phyloP scores from a whole-genome alignment of 768 basidiomycete genomes.

The Porphyrellus cyaneotinctus region DNA sequence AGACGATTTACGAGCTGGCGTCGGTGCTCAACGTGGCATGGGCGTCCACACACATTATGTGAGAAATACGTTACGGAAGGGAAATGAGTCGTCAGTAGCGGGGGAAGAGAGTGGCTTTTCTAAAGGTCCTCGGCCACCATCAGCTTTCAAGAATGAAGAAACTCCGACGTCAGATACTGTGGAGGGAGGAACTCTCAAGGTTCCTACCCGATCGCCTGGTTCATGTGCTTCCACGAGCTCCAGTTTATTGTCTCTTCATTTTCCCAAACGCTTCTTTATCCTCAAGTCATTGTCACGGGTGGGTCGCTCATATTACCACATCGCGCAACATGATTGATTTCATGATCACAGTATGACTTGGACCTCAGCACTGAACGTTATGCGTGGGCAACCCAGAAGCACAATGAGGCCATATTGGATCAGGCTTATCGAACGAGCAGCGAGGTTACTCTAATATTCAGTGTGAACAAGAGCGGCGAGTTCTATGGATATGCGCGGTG shows the following conservation, averaged over 20 bases:
- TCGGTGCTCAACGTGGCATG: slow-evolving; percentile 84
- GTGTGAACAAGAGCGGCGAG: slow-evolving; percentile 91
- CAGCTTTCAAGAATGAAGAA: slow-evolving; percentile 40
- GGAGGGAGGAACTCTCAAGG: slow-evolving; percentile 1
- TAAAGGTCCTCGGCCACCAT: slow-evolving; percentile 9
- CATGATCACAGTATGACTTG: slow-evolving; percentile 57
- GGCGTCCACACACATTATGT: slow-evolving; percentile 84
- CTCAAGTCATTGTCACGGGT: slow-evolving; percentile 85
- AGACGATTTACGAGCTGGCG: slow-evolving; percentile 85
- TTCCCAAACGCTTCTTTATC: slow-evolving; percentile 90
- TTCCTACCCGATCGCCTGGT: slow-evolving; percentile 43
- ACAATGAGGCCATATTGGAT: slow-evolving; percentile 88
- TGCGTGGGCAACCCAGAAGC: slow-evolving; percentile 89
- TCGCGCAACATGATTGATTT: background rate
- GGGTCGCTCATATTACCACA: slow-evolving; percentile 16
- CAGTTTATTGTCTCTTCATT: slow-evolving; percentile 67
- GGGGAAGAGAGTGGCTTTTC: background rate
- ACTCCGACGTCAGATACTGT: background rate
- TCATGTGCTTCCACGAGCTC: slow-evolving; percentile 83
- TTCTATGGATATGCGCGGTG: slow-evolving; percentile 92
- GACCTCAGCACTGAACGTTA: slow-evolving; percentile 76
- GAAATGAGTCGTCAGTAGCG: slow-evolving; percentile 14
- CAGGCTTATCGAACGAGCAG: slow-evolving; percentile 89
- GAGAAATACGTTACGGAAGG: slow-evolving; percentile 52
- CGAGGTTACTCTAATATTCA: slow-evolving; percentile 86